These are phyloP conservation scores for Xylaria hypoxylon DNA, from an alignment of 2,329 filamentous ascomycete species.

Conservation along the genomic window DNA sequence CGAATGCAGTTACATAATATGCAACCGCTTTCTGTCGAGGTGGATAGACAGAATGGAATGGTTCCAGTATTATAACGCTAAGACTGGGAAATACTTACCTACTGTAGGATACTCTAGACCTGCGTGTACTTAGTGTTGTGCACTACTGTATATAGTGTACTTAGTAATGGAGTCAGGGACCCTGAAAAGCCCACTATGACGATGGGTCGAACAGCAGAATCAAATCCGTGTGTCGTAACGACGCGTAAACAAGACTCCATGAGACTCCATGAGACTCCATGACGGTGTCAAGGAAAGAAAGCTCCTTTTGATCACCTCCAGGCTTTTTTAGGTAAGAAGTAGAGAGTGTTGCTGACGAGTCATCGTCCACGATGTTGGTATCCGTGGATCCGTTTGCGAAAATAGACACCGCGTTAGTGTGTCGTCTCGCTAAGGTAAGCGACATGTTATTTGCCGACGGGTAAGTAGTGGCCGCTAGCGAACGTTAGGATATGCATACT, in stretches of 20 bases:
- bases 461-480: slow-evolving; percentile 36
- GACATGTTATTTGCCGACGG: slow-evolving; percentile 35
- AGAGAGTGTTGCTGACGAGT: slow-evolving; percentile 1
- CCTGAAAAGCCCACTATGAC: slow-evolving; percentile 28
- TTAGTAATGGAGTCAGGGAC: slow-evolving; percentile 4
- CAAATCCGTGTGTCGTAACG: slow-evolving; percentile 1
- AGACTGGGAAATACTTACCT: background rate
- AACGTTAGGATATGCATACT: slow-evolving; percentile 38
- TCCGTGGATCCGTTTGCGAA: slow-evolving; percentile 11
- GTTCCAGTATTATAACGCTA: slow-evolving; percentile 4
- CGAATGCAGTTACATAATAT: background rate
- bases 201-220: slow-evolving; percentile 12
- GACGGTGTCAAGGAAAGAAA: background rate
- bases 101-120: background rate
- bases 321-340: background rate
- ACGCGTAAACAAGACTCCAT: slow-evolving; percentile 12
- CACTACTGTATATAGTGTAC: too few relatives aligned
- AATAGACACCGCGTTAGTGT: slow-evolving; percentile 18
- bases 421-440: slow-evolving; percentile 27
- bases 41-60: slow-evolving; percentile 2
- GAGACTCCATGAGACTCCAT: too few relatives aligned
- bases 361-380: slow-evolving; percentile 9
- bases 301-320: background rate
- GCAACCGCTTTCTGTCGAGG: slow-evolving; percentile 5
- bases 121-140: too few relatives aligned